Conservation (phyloP, 2,329 filamentous ascomycete species). For the Colletotrichum sp. region DNA sequence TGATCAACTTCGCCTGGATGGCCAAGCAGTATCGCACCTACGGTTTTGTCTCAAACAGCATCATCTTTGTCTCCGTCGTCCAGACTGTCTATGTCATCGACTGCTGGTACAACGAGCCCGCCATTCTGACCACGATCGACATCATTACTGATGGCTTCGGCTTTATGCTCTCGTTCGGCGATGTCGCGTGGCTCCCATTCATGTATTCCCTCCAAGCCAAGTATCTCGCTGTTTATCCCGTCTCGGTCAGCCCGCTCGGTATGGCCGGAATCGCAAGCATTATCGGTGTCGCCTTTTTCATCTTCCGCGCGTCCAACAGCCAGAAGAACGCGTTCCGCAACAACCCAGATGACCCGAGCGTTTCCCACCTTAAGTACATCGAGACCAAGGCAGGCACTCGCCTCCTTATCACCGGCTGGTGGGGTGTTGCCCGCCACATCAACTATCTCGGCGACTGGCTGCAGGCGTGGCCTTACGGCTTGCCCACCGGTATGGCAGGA, state of each 20-base stretch:
- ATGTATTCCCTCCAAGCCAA: slow-evolving; percentile 84
- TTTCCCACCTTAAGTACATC: slow-evolving; percentile 84
- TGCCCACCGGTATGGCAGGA: slow-evolving; percentile 85
- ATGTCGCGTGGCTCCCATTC: slow-evolving; percentile 92
- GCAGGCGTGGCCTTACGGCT: slow-evolving; percentile 87
- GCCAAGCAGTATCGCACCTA: slow-evolving; percentile 88
- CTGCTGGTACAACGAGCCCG: slow-evolving; percentile 83
- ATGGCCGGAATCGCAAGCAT: slow-evolving; percentile 69
- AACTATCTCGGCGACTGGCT: slow-evolving; percentile 97
- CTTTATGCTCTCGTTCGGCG: slow-evolving; percentile 92
- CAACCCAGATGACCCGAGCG: slow-evolving; percentile 78
- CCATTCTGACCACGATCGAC: slow-evolving; percentile 92
- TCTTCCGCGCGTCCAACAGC: slow-evolving; percentile 93
- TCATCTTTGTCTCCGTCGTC: slow-evolving; percentile 76
- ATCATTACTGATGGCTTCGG: slow-evolving; percentile 93
- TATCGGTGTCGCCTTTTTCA: slow-evolving; percentile 77
- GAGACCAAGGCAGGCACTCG: slow-evolving; percentile 83
- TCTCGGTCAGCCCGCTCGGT: slow-evolving; percentile 74
- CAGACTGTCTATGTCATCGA: slow-evolving; percentile 87
- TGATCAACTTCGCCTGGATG: slow-evolving; percentile 83
- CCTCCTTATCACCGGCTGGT: slow-evolving; percentile 88
- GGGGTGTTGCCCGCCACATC: slow-evolving; percentile 90
- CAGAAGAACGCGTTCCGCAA: slow-evolving; percentile 95
- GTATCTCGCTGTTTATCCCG: slow-evolving; percentile 83
- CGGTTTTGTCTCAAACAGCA: slow-evolving; percentile 84